These are phyloP conservation scores for Micractinium sp. DNA, from an alignment of 139 green algal species.

Conservation along the genomic window DNA sequence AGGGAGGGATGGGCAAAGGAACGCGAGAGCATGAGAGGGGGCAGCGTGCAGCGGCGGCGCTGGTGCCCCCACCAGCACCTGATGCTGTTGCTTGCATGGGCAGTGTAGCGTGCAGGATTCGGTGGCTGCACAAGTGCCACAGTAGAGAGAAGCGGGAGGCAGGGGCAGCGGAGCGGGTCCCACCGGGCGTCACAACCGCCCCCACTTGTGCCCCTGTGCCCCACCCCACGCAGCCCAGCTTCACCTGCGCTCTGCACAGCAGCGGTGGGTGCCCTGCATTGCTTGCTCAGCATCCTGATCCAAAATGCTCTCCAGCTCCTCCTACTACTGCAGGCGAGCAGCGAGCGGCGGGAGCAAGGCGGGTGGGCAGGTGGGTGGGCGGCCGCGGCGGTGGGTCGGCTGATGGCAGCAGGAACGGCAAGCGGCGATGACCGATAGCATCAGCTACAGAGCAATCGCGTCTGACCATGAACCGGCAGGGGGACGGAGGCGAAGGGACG, in stretches of 20 bases:
- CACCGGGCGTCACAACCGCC: not conserved
- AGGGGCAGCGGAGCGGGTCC: not conserved
- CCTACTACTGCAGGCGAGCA: constrained; percentile 1
- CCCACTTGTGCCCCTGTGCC: not conserved
- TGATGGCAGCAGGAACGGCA: not conserved
- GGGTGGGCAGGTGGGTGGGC: not conserved
- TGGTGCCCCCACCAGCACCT: no score
- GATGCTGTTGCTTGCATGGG: no score
- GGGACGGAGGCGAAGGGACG: no score
- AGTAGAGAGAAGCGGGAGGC: not conserved
- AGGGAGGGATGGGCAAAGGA: not conserved
- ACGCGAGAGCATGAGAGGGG: no score
- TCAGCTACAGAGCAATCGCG: not conserved
- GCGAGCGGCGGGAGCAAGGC: not conserved
- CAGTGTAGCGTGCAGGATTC: no score
- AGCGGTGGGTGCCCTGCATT: constrained; percentile 47
- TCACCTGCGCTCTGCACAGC: constrained; percentile 59
- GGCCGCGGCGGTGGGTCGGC: not conserved
- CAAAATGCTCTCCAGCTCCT: constrained; percentile 2
- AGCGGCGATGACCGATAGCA: not conserved
- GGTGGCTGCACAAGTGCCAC: not conserved
- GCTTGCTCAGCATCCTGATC: not conserved
- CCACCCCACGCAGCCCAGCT: not conserved
- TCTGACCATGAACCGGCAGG: no score
- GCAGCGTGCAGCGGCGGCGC: no score